Base-by-base conservation (phyloP, 805 yeast species). In the Metschnikowia henanensis region DNA sequence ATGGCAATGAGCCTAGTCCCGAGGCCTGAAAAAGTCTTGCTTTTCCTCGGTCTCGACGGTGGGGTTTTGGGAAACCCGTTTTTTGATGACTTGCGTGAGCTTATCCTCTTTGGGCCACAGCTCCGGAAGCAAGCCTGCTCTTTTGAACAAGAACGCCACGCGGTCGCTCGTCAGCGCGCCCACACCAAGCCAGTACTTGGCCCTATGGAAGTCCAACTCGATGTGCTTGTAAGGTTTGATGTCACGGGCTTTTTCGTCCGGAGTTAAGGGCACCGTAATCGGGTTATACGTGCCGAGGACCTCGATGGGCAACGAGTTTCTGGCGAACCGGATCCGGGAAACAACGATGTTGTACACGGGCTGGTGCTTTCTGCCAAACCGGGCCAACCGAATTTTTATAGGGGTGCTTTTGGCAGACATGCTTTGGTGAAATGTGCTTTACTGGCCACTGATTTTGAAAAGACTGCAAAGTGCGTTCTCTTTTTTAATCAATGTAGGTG, bases 101-200 rank as follows among this genome's bases (percentile, higher is more conserved):
- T 68, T 64, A 41, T 52, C 50, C 33, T 88, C 73, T 56, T 72
- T 60, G 37, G 84, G 83, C 84, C 84, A 80, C 49, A 72, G 72
- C 42, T 73, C 75, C 23, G 79, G 77, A 42, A 80, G 77, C 44
- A 79, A 77, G 47, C 96, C 90, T 35, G 87, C 89, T 63, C 83
- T 88, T 60, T 81, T 83, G 61, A 94, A 78, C 40, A 94, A 68
- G 52, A 80, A 80, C 2, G 81, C 76, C 10, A 92, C 95, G 3
- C 94, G 72, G 34, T 85, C 90, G 19, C 92, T 81, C 6, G 97
- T 95, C 61, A 87, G 95, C 1, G 98, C 98, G 10, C 99, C 99
- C 16, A 89, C 96, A 57, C 97, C 96, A 28, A 94, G 70, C 99
- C 99, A 94, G 66, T 94, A 94, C 64, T 89, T 89, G 5, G 96